Percentiles rank a stretch among this genome's conserved stretches.
These are phyloP conservation scores for Henningerozyma blattae DNA, from an alignment of 805 yeast species.

Conservation along the genomic window DNA sequence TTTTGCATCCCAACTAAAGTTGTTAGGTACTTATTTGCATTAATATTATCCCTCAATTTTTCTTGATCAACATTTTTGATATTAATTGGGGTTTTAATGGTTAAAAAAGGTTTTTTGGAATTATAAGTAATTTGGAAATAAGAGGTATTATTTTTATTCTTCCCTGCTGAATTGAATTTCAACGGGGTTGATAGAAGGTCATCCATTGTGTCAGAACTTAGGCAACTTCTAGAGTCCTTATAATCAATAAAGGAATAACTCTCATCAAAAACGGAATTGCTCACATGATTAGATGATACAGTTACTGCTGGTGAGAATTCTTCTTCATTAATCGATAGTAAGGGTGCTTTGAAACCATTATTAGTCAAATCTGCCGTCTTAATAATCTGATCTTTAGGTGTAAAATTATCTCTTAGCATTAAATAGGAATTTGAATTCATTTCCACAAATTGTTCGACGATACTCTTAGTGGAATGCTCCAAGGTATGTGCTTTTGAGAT, in stretches of 20 bases:
- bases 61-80: not conserved
- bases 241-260: not conserved
- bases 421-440: constrained; percentile 1
- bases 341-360: constrained; percentile 17
- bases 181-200: not conserved
- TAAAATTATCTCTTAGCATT: constrained; percentile 7
- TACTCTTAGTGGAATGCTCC: not conserved
- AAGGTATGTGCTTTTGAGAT: constrained; percentile 3
- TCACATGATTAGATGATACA: not conserved
- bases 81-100: too few relatives aligned
- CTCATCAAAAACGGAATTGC: not conserved
- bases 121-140: not conserved
- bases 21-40: too few relatives aligned
- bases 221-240: not conserved
- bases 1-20: too few relatives aligned
- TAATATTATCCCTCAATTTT: not conserved
- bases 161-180: not conserved
- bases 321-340: not conserved
- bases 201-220: not conserved
- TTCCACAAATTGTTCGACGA: constrained; percentile 13
- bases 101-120: not conserved
- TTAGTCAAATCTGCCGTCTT: constrained; percentile 19
- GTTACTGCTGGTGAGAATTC: not conserved
- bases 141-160: not conserved
- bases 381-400: constrained; percentile 22